Evolutionary conservation across 2,329 filamentous ascomycete genomes (phyloP).

Genomic region (Niveomyces coronatus): DNA sequence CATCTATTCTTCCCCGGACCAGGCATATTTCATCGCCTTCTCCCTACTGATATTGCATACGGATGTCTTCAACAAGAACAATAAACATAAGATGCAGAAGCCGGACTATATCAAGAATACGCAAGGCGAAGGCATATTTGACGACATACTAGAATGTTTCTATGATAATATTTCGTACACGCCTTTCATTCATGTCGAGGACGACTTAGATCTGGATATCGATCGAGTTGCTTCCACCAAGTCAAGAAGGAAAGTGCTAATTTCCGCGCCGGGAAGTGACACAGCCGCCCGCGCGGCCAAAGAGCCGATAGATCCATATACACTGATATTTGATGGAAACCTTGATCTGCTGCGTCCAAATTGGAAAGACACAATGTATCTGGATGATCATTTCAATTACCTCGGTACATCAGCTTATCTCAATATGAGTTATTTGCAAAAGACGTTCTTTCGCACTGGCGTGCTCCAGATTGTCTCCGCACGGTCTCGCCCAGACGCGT

Average conservation of each 20-base stretch:
- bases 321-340: slow-evolving; percentile 82
- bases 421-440: slow-evolving; percentile 73
- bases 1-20: slow-evolving; percentile 81
- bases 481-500: slow-evolving; percentile 86
- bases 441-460: slow-evolving; percentile 82
- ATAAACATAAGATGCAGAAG: slow-evolving; percentile 98
- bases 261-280: slow-evolving; percentile 48
- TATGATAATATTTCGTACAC: slow-evolving; percentile 99
- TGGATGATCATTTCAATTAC: slow-evolving; percentile 89
- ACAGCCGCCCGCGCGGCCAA: slow-evolving; percentile 52
- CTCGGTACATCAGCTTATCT: slow-evolving; percentile 65
- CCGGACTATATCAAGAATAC: slow-evolving; percentile 93
- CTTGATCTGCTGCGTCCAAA: slow-evolving; percentile 74
- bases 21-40: slow-evolving; percentile 97
- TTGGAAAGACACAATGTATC: slow-evolving; percentile 80
- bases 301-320: slow-evolving; percentile 92
- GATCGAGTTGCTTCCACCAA: slow-evolving; percentile 64
- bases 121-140: slow-evolving; percentile 79
- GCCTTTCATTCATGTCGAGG: slow-evolving; percentile 94
- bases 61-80: slow-evolving; percentile 99
- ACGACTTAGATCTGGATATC: slow-evolving; percentile 71
- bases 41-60: slow-evolving; percentile 94
- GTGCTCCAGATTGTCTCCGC: slow-evolving; percentile 92
- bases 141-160: slow-evolving; percentile 89
- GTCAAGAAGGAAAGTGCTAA: slow-evolving; percentile 57